phyloP scores from a whole-genome alignment of 1,284 basidiomycete genomes.

The Trametes versicolor region DNA sequence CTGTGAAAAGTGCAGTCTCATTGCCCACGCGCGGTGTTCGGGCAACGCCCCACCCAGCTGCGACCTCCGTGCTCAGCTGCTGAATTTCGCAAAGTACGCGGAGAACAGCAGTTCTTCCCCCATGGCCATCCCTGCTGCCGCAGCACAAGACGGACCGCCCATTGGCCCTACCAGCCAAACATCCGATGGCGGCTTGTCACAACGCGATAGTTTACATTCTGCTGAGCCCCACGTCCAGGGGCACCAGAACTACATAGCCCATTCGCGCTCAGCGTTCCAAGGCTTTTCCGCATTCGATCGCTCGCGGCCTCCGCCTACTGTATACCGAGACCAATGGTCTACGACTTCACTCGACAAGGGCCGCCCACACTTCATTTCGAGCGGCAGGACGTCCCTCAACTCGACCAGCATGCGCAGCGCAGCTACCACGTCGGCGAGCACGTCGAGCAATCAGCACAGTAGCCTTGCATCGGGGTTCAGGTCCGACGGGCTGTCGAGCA shows the following conservation, averaged over 20 bases:
- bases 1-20: constrained; percentile 90
- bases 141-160: constrained; percentile 45
- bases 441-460: constrained; percentile 39
- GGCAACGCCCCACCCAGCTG: constrained; percentile 81
- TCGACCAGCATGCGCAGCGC: constrained; percentile 49
- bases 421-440: constrained; percentile 44
- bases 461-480: constrained; percentile 30
- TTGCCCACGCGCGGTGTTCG: constrained; percentile 86
- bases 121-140: constrained; percentile 56
- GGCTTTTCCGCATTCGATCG: constrained; percentile 71
- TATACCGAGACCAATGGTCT: constrained; percentile 41
- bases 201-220: constrained; percentile 61
- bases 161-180: constrained; percentile 57
- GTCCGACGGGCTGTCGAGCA: constrained; percentile 41
- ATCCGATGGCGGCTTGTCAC: constrained; percentile 61
- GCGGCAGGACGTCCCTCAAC: constrained; percentile 44
- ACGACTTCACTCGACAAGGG: constrained; percentile 38
- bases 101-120: constrained; percentile 69
- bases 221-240: constrained; percentile 43
- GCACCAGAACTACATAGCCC: constrained; percentile 33
- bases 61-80: constrained; percentile 81
- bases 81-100: constrained; percentile 77
- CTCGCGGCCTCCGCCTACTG: constrained; percentile 57
- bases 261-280: constrained; percentile 69
- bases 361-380: constrained; percentile 47